These are phyloP conservation scores for Rhodosporidiobolus sp. DNA, from an alignment of 768 basidiomycete species.

Conservation along the genomic window DNA sequence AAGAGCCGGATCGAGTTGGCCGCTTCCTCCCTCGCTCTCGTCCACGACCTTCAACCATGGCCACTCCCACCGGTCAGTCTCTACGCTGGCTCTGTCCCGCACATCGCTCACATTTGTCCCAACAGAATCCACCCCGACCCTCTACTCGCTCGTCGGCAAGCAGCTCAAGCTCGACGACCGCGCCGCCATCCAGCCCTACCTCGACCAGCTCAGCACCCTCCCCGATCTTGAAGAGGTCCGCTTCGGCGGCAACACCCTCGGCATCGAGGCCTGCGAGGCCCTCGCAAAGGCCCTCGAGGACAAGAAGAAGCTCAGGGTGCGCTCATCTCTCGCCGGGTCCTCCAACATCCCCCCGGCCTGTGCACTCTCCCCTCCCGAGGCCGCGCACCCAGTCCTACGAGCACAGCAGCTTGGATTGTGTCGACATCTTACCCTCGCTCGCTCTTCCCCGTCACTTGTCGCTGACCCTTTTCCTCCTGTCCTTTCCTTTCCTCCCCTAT, in stretches of 20 bases:
- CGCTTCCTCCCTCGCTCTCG: background rate
- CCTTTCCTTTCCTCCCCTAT: too few relatives aligned
- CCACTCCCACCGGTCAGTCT: constrained; percentile 10
- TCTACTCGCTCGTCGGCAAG: constrained; percentile 61
- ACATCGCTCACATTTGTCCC: too few relatives aligned
- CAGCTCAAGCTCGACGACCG: constrained; percentile 76
- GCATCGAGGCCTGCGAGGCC: constrained; percentile 80
- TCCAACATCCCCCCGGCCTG: background rate
- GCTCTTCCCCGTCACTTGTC: background rate
- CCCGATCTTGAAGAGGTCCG: constrained; percentile 77
- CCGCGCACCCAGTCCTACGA: too few relatives aligned
- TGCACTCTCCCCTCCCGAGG: background rate
- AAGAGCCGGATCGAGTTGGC: background rate
- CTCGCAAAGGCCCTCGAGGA: constrained; percentile 73
- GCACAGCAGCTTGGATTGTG: too few relatives aligned
- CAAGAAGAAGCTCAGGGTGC: constrained; percentile 67
- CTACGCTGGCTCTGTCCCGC: background rate
- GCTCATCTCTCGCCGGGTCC: constrained; percentile 37
- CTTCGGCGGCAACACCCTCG: constrained; percentile 89
- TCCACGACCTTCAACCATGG: background rate
- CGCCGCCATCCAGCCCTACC: constrained; percentile 69
- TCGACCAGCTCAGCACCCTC: constrained; percentile 53
- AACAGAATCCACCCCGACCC: background rate
- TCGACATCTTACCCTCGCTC: too few relatives aligned
- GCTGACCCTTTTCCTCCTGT: background rate